Evolutionary conservation across 768 basidiomycete species (phyloP).

Genomic region (Tubosaeta sp.): DNA sequence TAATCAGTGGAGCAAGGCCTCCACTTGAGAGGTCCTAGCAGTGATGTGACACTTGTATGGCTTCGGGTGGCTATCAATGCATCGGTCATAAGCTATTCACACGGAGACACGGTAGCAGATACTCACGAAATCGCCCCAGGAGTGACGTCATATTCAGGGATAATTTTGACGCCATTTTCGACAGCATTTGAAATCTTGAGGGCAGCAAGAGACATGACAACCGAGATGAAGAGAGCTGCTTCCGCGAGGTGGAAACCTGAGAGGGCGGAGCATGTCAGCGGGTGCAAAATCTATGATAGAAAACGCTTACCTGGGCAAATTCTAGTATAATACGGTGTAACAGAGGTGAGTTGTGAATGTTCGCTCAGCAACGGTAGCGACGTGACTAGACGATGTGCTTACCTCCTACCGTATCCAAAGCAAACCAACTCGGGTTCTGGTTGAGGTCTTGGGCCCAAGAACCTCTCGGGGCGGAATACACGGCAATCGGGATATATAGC

Average conservation of each 20-base stretch:
- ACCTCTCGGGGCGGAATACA: constrained; percentile 34
- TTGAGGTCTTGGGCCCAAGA: constrained; percentile 18
- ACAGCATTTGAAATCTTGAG: constrained; percentile 41
- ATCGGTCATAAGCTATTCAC: background rate
- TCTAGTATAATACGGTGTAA: constrained; percentile 1
- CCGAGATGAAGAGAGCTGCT: constrained; percentile 22
- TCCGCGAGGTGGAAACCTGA: constrained; percentile 29
- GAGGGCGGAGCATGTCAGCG: background rate
- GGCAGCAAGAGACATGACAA: constrained; percentile 39
- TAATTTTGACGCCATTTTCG: constrained; percentile 39
- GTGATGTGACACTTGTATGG: constrained; percentile 54
- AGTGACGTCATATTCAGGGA: constrained; percentile 40
- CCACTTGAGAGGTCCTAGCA: constrained; percentile 45
- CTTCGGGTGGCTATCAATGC: constrained; percentile 38
- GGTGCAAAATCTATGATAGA: background rate
- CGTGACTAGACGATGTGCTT: background rate
- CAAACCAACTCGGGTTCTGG: constrained; percentile 13
- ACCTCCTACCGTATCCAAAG: constrained; percentile 32
- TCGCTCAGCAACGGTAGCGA: no score
- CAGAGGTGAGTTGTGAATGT: background rate
- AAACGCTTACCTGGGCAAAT: constrained; percentile 17
- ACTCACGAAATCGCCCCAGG: constrained; percentile 45
- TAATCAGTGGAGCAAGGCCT: constrained; percentile 3
- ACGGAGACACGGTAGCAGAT: background rate
- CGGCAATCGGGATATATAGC: constrained; percentile 32